Percentiles rank a stretch among this genome's conserved stretches.
Conservation (phyloP, 2,329 filamentous ascomycete species). For the Cercospora sojina region DNA sequence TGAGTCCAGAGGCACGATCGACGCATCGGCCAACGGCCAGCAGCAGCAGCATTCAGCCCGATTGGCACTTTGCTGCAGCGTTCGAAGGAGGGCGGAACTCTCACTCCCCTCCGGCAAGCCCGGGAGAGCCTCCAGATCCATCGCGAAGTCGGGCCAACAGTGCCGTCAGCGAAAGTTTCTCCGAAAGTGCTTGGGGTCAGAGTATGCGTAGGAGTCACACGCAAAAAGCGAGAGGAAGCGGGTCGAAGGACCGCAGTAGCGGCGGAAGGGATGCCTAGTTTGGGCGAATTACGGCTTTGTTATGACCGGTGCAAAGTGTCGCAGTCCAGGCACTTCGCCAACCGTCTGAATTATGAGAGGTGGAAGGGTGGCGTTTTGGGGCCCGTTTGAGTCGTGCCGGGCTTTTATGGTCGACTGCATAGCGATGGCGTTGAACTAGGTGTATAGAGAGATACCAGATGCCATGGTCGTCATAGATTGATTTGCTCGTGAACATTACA, state of each 20-base stretch:
- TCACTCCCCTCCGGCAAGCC: slow-evolving; percentile 33
- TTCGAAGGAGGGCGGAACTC: slow-evolving; percentile 33
- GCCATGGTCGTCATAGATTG: not conserved
- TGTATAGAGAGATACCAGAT: slow-evolving; percentile 1
- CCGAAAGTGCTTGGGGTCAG: slow-evolving; percentile 89
- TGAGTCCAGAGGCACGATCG: slow-evolving; percentile 20
- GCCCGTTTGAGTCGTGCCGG: not conserved
- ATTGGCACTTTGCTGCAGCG: slow-evolving; percentile 51
- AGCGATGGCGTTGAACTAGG: not conserved
- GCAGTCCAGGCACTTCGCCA: not conserved
- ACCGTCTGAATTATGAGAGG: not conserved
- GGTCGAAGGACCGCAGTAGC: not conserved
- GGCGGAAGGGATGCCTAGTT: not conserved
- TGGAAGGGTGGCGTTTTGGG: not conserved
- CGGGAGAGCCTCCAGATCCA: slow-evolving; percentile 28
- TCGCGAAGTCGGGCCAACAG: slow-evolving; percentile 63
- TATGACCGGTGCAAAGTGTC: not conserved
- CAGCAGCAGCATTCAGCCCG: slow-evolving; percentile 35
- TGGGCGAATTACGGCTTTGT: not conserved
- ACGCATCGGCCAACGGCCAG: slow-evolving; percentile 30
- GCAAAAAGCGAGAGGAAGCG: slow-evolving; percentile 27
- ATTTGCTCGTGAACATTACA: not conserved
- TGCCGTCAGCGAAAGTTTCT: slow-evolving; percentile 73
- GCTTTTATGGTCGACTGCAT: slow-evolving; percentile 1
- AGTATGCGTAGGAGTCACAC: slow-evolving; percentile 88